A percentile compares a stretch with the other conserved stretches of the same genome.
Conservation (phyloP, 208 protist species). For the Acanthamoeba castellanii region DNA sequence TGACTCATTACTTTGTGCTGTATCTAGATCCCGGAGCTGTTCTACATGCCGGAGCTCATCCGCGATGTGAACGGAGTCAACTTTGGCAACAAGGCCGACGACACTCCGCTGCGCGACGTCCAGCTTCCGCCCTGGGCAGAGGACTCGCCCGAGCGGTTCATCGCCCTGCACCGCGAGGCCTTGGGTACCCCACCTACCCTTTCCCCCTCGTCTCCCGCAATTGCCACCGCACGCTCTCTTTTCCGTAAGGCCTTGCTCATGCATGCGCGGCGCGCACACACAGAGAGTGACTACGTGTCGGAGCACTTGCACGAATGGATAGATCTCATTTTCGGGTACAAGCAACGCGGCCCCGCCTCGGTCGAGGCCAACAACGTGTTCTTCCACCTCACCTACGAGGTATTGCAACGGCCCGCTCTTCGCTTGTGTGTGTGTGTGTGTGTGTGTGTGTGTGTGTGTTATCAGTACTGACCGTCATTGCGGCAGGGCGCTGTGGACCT, state of each 20-base stretch:
- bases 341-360: conserved; percentile 93
- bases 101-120: conserved; percentile 92
- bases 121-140: conserved; percentile 95
- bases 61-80: conserved; percentile 94
- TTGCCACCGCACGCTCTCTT: not conserved
- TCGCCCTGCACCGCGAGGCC: conserved; percentile 88
- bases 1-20: too few relatives aligned
- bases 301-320: conserved; percentile 96
- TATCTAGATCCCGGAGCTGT: conserved; percentile 96
- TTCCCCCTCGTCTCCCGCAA: not conserved
- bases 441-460: not conserved
- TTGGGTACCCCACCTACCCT: conserved; percentile 83
- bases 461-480: not conserved
- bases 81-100: conserved; percentile 94
- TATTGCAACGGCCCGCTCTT: conserved; percentile 62
- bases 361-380: conserved; percentile 96
- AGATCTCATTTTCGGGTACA: conserved; percentile 97
- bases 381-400: conserved; percentile 94
- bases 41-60: conserved; percentile 96
- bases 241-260: too few relatives aligned
- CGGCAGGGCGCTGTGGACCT: conserved; percentile 90
- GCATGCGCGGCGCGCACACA: not conserved
- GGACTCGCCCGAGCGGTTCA: conserved; percentile 85
- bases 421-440: too few relatives aligned
- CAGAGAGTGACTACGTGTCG: conserved; percentile 94